Evolutionary conservation across 1,139 yeast species (phyloP), one percentile per base, ranked within the genome.

Genomic region (Sugiyamaella pinicola): DNA sequence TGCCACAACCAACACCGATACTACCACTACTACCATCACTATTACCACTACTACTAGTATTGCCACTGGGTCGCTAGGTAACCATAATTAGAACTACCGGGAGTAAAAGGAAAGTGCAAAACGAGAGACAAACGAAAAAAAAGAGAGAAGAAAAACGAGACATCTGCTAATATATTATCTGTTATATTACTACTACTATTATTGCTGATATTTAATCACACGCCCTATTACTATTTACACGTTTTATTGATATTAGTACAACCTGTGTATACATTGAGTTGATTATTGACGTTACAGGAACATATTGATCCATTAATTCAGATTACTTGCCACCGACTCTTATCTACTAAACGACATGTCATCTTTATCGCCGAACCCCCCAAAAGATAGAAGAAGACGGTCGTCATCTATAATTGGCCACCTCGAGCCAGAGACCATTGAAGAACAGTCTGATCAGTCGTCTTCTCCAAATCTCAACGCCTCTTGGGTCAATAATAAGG

Each of bases 401-500:
- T 82, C 87, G 2, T 81, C 87, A 8, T 78, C 85, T 35, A 77
- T 85, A 55, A 87, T 93, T 61, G 71, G 74, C 52, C 97, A 90
- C 67, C 86, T 93, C 55, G 95, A 88, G 67, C 96, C 96, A 19
- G 98, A 93, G 66, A 85, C 91, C 13, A 81, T 87, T 63, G 98
- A 91, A 64, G 95, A 93, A 49, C 89, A 85, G 67, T 88, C 87
- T 64, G 99, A 93, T 70, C 98, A 93, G 72, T 85, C 87, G 52
- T 79, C 91, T 52, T 82, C 85, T 61, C 93, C 96, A 19, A 93
- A 93, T 68, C 79, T 89, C 70, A 93, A 93, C 69, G 97, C 97
- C 45, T 84, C 85, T 61, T 93, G 99, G 99, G 97, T 93, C 39
- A 88, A 90, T 68, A 87, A 84, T 64, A 90, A 93, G 65, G 76